These are phyloP conservation scores for Candida schatavii DNA, from an alignment of 805 yeast species.

Conservation along the genomic window DNA sequence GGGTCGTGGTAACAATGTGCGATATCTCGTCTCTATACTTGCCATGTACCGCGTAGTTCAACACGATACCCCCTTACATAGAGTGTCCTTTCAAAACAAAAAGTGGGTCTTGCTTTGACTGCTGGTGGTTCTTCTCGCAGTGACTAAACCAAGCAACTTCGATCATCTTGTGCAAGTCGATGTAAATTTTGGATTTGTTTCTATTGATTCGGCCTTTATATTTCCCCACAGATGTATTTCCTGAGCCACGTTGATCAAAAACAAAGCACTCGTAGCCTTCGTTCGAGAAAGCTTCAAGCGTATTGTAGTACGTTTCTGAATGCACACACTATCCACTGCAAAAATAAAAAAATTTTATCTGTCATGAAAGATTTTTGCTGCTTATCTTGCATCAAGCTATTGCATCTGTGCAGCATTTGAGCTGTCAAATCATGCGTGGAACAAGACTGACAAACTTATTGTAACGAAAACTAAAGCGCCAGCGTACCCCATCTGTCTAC, in stretches of 20 bases:
- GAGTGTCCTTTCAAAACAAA: slow-evolving; percentile 10
- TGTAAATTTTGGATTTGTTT: background rate
- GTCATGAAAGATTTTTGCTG: too few species aligned
- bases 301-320: slow-evolving; percentile 7
- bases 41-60: slow-evolving; percentile 8
- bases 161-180: slow-evolving; percentile 10
- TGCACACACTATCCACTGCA: slow-evolving; percentile 15
- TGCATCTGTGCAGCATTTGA: too few species aligned
- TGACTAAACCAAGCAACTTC: too few species aligned
- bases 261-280: slow-evolving; percentile 11
- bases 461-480: too few species aligned
- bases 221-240: slow-evolving; percentile 10
- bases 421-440: too few species aligned
- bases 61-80: slow-evolving; percentile 12
- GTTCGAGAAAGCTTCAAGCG: slow-evolving; percentile 9
- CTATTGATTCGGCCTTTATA: slow-evolving; percentile 9
- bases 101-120: slow-evolving; percentile 1
- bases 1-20: slow-evolving; percentile 8
- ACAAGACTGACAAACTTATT: too few species aligned
- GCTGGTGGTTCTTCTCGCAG: background rate
- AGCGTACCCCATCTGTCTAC: too few species aligned
- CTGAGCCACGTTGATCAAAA: slow-evolving; percentile 13
- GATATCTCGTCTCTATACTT: slow-evolving; percentile 6
- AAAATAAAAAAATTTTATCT: too few species aligned
- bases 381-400: too few species aligned